Base-by-base conservation (phyloP, 2,329 filamentous ascomycete species). In the Trichophyton simii region DNA sequence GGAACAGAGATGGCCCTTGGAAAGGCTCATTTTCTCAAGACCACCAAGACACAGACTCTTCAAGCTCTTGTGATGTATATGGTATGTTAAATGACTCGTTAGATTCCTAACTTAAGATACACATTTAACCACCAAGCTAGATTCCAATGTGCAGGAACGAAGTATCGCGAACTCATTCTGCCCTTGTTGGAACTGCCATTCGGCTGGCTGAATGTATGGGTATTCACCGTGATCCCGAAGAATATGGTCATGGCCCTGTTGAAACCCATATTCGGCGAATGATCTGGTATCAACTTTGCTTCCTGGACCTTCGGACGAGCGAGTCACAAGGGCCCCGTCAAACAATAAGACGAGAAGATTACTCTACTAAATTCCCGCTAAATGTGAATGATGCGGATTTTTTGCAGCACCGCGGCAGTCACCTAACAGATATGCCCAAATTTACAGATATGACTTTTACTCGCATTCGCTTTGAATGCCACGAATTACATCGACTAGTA, bases 1-100 rank as follows among this genome's bases (percentile, higher is more conserved):
- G 86, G 82, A 1, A 83, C 85, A 5, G 88, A 91, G 73, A 79
- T 81, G 28, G 83, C 86, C 2, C 74, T 91, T 38, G 80, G 81
- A 44, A 83, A 84, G 68, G 86, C 87, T 3, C 86, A 88, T 68
- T 87, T 90, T 62, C 72, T 91, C 41, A 78, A 85, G 41, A 89
- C 87, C 0, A 88, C 83, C 0, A 86, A 84, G 65, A 75, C 89
- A n/a, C 86, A 89, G 71, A 88, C 85, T 0, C 76, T 91, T 67
- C 88, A 91, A 69, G 87, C 86, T 0, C 87, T 90, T 67, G 83
- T 90, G 41, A 87, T 89, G 78, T 91, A 89, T 65, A 76, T 90
- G 73, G 84, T 87, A 72, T 73, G 81, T 54, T 31, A 18, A 22
- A 22, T 31, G 6, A n/a, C 8, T 52, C 11, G 3, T 8, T 7